These are phyloP conservation scores for Cladophialophora bantiana DNA, from an alignment of 2,329 filamentous ascomycete genomes.

Conservation along the genomic window DNA sequence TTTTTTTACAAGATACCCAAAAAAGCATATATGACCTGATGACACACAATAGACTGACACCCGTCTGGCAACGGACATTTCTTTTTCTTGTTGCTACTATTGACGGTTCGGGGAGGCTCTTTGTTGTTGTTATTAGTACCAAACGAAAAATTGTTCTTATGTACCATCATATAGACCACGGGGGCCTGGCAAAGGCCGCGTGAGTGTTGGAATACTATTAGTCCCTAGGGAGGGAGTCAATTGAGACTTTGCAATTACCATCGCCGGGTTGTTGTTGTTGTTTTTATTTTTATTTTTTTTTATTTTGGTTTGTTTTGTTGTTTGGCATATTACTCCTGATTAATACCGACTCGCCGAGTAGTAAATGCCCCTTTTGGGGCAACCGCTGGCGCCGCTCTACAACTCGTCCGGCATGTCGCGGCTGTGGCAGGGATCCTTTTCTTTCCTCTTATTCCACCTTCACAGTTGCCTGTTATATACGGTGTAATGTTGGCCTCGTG, in stretches of 20 bases:
- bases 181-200: background rate
- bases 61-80: slow-evolving; percentile 39
- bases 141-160: slow-evolving; percentile 20
- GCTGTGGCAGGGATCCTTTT: background rate
- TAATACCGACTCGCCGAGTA: too few relatives aligned
- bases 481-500: background rate
- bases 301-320: too few relatives aligned
- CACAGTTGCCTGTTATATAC: background rate
- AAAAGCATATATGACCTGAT: slow-evolving; percentile 39
- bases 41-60: slow-evolving; percentile 34
- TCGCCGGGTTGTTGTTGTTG: too few relatives aligned
- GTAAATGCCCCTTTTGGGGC: background rate
- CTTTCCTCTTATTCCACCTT: background rate
- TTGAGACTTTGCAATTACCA: background rate
- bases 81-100: slow-evolving; percentile 26
- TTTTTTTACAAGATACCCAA: slow-evolving; percentile 36
- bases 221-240: background rate
- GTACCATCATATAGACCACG: slow-evolving; percentile 19
- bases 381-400: background rate
- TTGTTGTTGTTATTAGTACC: slow-evolving; percentile 12
- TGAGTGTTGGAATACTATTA: slow-evolving; percentile 21
- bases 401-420: background rate
- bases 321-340: too few relatives aligned
- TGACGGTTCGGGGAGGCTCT: slow-evolving; percentile 17
- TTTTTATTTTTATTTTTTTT: too few relatives aligned